Conservation (phyloP, 139 green algal genomes). For the Picochlorum sp. region DNA sequence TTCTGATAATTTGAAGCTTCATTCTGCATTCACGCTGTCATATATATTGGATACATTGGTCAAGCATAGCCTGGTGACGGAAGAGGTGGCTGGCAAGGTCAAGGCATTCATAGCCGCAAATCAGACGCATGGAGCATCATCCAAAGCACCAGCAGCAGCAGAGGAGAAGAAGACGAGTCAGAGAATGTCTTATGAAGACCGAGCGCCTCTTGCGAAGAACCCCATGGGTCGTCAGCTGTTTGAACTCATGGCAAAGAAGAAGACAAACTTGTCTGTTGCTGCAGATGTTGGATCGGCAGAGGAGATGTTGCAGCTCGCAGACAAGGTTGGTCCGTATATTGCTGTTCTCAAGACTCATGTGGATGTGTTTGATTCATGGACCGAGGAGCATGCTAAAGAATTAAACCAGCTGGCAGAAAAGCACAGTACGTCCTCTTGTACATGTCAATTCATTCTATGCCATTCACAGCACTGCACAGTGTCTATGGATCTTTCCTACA, state of each 20-base stretch:
- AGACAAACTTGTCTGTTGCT: conserved; percentile 94
- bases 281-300: conserved; percentile 83
- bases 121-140: conserved; percentile 58
- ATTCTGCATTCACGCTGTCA: conserved; percentile 57
- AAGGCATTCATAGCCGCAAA: conserved; percentile 83
- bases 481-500: too few relatives aligned
- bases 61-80: conserved; percentile 46
- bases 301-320: conserved; percentile 86
- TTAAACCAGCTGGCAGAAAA: conserved; percentile 67
- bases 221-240: conserved; percentile 60
- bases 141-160: conserved; percentile 12
- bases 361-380: conserved; percentile 79
- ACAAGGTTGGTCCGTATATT: conserved; percentile 87
- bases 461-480: too few relatives aligned
- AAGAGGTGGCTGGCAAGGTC: conserved; percentile 50
- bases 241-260: conserved; percentile 87
- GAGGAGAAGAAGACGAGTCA: conserved; percentile 5
- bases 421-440: conserved; percentile 48
- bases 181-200: conserved; percentile 66
- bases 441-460: not conserved
- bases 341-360: conserved; percentile 98
- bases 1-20: conserved; percentile 62
- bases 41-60: conserved; percentile 58
- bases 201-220: conserved; percentile 61
- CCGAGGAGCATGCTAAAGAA: conserved; percentile 27